Conservation (phyloP, 306 rosid genomes). For the Quercus ilex region DNA sequence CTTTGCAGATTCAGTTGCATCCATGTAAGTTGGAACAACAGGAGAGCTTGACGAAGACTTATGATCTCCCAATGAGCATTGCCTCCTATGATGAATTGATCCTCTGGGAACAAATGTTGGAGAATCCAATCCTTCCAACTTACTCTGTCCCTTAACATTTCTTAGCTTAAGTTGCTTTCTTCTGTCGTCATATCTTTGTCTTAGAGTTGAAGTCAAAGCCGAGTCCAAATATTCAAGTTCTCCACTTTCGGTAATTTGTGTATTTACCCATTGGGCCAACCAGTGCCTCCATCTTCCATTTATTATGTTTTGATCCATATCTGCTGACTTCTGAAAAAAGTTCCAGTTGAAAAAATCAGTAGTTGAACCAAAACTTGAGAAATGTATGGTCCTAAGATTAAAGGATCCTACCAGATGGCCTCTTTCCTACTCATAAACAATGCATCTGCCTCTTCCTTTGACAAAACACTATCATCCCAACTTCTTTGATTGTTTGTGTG, state of each 20-base stretch:
- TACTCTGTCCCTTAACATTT: slow-evolving; percentile 27
- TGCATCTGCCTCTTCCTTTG: slow-evolving; percentile 64
- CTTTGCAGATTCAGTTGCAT: slow-evolving; percentile 29
- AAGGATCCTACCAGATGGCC: slow-evolving; percentile 59
- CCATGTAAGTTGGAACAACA: slow-evolving; percentile 77
- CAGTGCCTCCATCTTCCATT: slow-evolving; percentile 83
- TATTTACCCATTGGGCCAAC: slow-evolving; percentile 82
- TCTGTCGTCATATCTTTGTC: slow-evolving; percentile 34
- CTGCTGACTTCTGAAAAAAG: slow-evolving; percentile 69
- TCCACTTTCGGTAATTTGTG: slow-evolving; percentile 1
- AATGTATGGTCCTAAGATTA: not conserved
- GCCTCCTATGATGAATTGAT: slow-evolving; percentile 44
- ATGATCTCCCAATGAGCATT: slow-evolving; percentile 54
- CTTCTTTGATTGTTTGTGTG: slow-evolving; percentile 58
- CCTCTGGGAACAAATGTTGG: slow-evolving; percentile 42
- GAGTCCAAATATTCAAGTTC: slow-evolving; percentile 87
- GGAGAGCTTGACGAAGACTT: slow-evolving; percentile 60
- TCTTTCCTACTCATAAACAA: slow-evolving; percentile 57
- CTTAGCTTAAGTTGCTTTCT: slow-evolving; percentile 38
- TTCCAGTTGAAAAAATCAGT: not conserved
- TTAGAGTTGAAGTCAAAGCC: slow-evolving; percentile 40
- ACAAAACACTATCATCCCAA: slow-evolving; percentile 66
- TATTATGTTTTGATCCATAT: slow-evolving; percentile 63
- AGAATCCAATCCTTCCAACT: slow-evolving; percentile 46
- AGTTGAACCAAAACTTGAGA: not conserved